Evolutionary conservation across 768 basidiomycete genomes (phyloP).

Genomic region (Serpula lacrymans): DNA sequence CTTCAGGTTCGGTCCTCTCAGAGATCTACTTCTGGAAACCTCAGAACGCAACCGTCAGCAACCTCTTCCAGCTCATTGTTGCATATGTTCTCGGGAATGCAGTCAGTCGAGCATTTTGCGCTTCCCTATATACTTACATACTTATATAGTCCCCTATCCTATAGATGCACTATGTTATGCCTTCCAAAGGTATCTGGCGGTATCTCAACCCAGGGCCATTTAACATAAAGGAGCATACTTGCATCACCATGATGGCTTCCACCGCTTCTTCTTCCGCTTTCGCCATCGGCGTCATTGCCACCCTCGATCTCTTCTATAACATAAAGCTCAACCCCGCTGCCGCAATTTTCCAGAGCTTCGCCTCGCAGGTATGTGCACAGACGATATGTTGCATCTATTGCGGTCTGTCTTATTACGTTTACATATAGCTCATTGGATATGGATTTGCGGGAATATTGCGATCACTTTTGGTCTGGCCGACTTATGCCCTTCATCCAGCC

Average conservation of each 20-base stretch:
- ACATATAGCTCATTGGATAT: conserved; percentile 33
- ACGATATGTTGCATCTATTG: conserved; percentile 27
- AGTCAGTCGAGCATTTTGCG: conserved; percentile 37
- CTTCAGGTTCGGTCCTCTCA: conserved; percentile 30
- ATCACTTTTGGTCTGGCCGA: conserved; percentile 48
- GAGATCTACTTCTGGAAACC: conserved; percentile 37
- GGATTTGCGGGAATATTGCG: conserved; percentile 39
- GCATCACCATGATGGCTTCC: conserved; percentile 58
- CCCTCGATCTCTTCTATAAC: conserved; percentile 54
- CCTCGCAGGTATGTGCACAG: conserved; percentile 33
- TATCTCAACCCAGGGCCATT: conserved; percentile 63
- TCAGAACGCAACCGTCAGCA: conserved; percentile 50
- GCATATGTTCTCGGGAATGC: conserved; percentile 51
- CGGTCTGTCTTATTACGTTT: conserved; percentile 6
- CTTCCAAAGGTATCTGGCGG: conserved; percentile 33
- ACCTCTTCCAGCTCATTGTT: conserved; percentile 54
- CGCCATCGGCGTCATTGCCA: conserved; percentile 59
- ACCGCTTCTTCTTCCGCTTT: conserved; percentile 57
- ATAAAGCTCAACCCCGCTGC: conserved; percentile 45
- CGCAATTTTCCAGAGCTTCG: conserved; percentile 55
- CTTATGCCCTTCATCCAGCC: conserved; percentile 51
- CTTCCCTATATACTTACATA: not conserved
- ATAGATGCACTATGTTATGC: conserved; percentile 14
- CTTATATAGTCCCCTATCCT: not conserved
- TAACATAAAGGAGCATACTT: conserved; percentile 62